Evolutionary conservation across 2,329 filamentous ascomycete species (phyloP).

Genomic region (Aaosphaeria pasadenensis): DNA sequence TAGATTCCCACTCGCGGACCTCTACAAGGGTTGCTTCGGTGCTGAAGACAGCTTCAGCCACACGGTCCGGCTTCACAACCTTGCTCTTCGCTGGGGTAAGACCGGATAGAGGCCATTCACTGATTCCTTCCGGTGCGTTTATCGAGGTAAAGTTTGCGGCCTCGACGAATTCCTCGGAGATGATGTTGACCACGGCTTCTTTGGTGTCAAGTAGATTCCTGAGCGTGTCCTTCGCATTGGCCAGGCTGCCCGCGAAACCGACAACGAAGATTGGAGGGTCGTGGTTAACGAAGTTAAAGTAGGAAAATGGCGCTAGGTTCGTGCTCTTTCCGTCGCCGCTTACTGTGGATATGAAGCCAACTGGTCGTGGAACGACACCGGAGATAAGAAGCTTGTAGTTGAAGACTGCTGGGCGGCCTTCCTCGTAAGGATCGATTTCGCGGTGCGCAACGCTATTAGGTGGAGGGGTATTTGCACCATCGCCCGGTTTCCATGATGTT

Average conservation of each 20-base stretch:
- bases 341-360: slow-evolving; percentile 62
- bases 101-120: slow-evolving; percentile 77
- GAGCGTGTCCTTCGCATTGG: slow-evolving; percentile 73
- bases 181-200: slow-evolving; percentile 81
- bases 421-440: slow-evolving; percentile 75
- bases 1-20: slow-evolving; percentile 73
- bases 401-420: slow-evolving; percentile 62
- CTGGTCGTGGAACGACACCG: slow-evolving; percentile 76
- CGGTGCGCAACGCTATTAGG: slow-evolving; percentile 60
- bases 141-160: slow-evolving; percentile 80
- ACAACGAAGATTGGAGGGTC: slow-evolving; percentile 82
- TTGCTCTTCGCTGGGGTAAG: slow-evolving; percentile 66
- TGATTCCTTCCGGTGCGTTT: slow-evolving; percentile 72
- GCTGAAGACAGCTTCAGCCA: slow-evolving; percentile 78
- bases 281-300: slow-evolving; percentile 78
- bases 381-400: slow-evolving; percentile 95
- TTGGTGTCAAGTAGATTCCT: slow-evolving; percentile 67
- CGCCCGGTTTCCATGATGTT: slow-evolving; percentile 64
- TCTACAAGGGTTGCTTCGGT: slow-evolving; percentile 78
- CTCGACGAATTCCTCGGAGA: slow-evolving; percentile 80
- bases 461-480: slow-evolving; percentile 60
- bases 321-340: slow-evolving; percentile 60
- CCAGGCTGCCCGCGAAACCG: slow-evolving; percentile 56
- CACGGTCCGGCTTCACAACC: slow-evolving; percentile 67
- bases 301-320: slow-evolving; percentile 86